These are phyloP conservation scores for Lactifluus hygrophoroides DNA, from an alignment of 768 basidiomycete genomes.

Conservation along the genomic window DNA sequence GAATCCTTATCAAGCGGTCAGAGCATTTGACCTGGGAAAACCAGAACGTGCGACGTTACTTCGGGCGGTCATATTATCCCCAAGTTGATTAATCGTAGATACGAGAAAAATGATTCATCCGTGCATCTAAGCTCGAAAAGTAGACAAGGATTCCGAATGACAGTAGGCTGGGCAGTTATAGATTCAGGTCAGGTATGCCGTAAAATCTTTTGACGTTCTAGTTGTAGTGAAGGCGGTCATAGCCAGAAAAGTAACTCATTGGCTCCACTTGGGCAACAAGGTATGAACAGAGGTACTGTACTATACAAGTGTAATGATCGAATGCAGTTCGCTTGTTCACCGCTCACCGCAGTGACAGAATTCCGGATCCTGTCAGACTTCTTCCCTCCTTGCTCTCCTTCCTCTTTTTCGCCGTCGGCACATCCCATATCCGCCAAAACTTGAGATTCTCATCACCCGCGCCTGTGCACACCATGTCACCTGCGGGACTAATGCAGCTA, in stretches of 20 bases:
- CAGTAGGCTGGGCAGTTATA: not conserved
- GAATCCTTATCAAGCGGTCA: not conserved
- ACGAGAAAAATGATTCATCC: not conserved
- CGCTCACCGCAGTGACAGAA: conserved; percentile 31
- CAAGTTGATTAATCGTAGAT: no score
- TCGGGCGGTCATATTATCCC: no score
- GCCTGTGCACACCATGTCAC: conserved; percentile 86
- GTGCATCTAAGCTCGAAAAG: not conserved
- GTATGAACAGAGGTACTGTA: not conserved
- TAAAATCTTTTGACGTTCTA: not conserved
- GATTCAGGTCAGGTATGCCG: not conserved
- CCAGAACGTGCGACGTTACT: not conserved
- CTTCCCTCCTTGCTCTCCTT: conserved; percentile 33
- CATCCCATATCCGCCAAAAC: conserved; percentile 88
- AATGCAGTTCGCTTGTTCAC: not conserved
- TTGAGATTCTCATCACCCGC: conserved; percentile 95
- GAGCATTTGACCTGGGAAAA: not conserved
- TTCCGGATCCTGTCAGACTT: conserved; percentile 26
- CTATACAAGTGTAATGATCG: not conserved
- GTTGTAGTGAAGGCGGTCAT: not conserved
- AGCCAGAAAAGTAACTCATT: not conserved
- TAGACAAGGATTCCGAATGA: not conserved
- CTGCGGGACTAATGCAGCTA: conserved; percentile 77
- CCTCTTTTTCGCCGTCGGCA: conserved; percentile 46
- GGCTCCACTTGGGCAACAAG: not conserved